Evolutionary conservation across 306 rosid genomes (phyloP), one percentile per base, ranked within the genome.

Genomic region (Sicyos baderoa): DNA sequence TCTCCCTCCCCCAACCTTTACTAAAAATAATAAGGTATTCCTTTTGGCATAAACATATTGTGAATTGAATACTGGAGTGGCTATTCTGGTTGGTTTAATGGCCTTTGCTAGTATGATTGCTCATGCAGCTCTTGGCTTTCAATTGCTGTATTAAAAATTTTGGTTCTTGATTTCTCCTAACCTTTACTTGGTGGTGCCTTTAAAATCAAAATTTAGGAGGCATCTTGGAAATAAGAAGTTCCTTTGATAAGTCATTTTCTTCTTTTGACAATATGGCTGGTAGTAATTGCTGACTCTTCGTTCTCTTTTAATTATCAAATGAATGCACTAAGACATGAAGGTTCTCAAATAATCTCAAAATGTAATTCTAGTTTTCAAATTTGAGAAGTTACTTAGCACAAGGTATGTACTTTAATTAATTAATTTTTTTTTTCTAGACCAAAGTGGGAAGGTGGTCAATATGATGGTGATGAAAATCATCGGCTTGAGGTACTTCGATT

Each of bases 361-460:
- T 58, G 47, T 17, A 37, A 9, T 58, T 51, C 16, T 40, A 40
- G 23, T 59, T 44, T 44, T 35, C 16, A 48, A 29, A 49, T 44
- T 22, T 70, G 4, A 37, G 29, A n/a, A 35, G 6, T 14, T 29
- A n/a, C 40, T 61, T 18, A 61, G 51, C 22, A 1, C 16, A n/a
- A 44, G 61, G 61, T 23, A 1, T 3, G 56, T 54, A 65, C 45
- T 72, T 72, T 63, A n/a, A 22, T 66, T 35, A 15, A 73, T 62
- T 16, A 5, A 13, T 8, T 19, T 68, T 1, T 52, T 48, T 54
- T 45, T 75, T 72, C 61, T 77, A 85, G 95, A 70, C 91, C 95
- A 58, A 70, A 54, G 49, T 84, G 95, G 88, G 90, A 85, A 72
- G 87, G 95, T 54, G 90, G 95, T 17, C 70, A 68, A 27, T 85